Evolutionary conservation across 164 flowering plant genomes (phyloP), one percentile per base, ranked within the genome.

Genomic region (Vitis rotundifolia): DNA sequence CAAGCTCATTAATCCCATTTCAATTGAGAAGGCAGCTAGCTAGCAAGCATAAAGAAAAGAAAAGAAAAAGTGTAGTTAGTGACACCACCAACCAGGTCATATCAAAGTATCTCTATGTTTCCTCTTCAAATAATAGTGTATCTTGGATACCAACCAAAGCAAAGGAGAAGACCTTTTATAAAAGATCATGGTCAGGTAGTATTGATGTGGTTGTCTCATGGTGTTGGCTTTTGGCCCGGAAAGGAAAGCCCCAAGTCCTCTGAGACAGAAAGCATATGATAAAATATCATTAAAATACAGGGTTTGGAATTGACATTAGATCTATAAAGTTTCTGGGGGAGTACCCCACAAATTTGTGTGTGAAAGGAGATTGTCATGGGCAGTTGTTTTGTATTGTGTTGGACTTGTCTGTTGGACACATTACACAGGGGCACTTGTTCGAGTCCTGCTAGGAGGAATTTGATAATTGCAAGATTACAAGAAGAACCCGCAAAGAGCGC

Each of bases 381-480:
- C 13, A 53, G 63, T 82, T 83, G 89, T 82, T 75, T 54, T 74
- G 74, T 80, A 64, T 58, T 73, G 82, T 9, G 75, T 83, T 79
- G 83, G 87, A 82, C 66, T 82, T 76, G 83, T 75, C 71, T 62
- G 75, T 74, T 79, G 82, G 86, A 75, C 71, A 19, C 59, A 77
- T 78, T 64, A 31, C 63, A 59, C 63, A 63, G 49, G 1, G n/a
- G 63, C 64, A 68, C 72, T 63, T 61, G 37, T 61, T 18, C 57
- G 68, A 54, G 66, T 61, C 73, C 60, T 53, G 65, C 49, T 19
- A n/a, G 9, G 53, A 70, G 73, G 78, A 73, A 80, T 72, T 79
- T 64, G 76, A 79, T 85, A 66, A 68, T 66, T 77, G 81, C 73
- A 83, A 82, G 60, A 76, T 48, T 81, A 85, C 88, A 85, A 83